Base-by-base conservation (phyloP, 2,329 filamentous ascomycete genomes). In the Bipolaris zeicola region DNA sequence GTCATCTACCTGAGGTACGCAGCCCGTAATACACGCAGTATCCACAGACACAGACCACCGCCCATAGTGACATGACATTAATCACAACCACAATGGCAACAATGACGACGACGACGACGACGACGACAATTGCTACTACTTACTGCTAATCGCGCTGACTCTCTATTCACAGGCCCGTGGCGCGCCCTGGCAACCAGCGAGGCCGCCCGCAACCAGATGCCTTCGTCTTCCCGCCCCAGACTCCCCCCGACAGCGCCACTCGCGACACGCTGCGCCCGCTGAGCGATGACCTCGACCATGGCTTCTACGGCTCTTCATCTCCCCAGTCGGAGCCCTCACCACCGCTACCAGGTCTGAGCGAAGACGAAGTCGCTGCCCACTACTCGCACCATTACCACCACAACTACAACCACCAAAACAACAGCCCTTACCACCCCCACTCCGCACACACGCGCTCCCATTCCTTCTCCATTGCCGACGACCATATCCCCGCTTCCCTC, bases 391-490 rank as follows among this genome's bases (percentile, higher is more conserved):
- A 10, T 33, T 22, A 42, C 20, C 45, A 31, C 18, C 26, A 43
- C 8, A 26, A 51, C 26, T 56, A 55, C 31, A 59, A 61, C 1
- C 22, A 24, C 48, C 42, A 26, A 28, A 10, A 10, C 13, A 24
- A 14, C 43, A 26, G 22, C 20, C 45, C 22, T 8, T 26, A 42
- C 58, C 59, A 36, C 63, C 61, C 6, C 55, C 63, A 44, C 28
- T 31, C 28, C 7, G 28, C 28, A 31, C 28, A 76, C 65, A 58
- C 62, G 28, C 86, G 89, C 63, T 87, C 90, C 18, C 81, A 89
- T 66, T 96, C 92, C 0, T 90, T 92, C 70, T 92, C 90, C 33
- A 93, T 89, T 5, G 79, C 89, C 52, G 89, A 88, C 45, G 90
- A 92, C 62, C 82, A 83, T 57, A 76, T 78, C 24, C 63, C 66